Evolutionary conservation across 345 rosid genomes (phyloP), one percentile per base, ranked within the genome.

Genomic region (Cardamine resedifolia): DNA sequence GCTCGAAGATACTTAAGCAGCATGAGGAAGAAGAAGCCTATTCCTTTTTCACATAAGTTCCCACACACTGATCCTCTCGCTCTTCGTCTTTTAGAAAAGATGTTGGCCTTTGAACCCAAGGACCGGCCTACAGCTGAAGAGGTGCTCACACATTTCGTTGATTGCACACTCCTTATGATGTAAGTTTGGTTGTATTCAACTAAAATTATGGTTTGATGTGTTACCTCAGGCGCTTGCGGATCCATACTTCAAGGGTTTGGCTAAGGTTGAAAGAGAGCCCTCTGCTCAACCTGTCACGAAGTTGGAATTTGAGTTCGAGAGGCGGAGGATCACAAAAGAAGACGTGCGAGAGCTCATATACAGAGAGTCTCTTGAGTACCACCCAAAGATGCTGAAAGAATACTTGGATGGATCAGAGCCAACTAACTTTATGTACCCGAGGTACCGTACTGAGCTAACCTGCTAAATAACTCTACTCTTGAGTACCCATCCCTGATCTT

Each of bases 251-350:
- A 89, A 85, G 78, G 96, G 96, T 52, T 85, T 93, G 74, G 92
- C 98, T 64, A 90, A 81, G 83, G 92, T 89, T 49, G 98, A 93
- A 84, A 90, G 98, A 80, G 97, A 93, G 81, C 97, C 96, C 58
- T 86, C 92, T 59, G 87, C 96, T 72, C 98, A 93, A 79, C 97
- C 98, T 39, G 98, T 93, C 57, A 82, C 96, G 24, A 93, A 93
- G 83, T 78, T 93, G 91, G 98, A 93, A 77, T 93, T 93, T 79
- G 97, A 93, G 78, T 93, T 93, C 49, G 98, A 93, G 83, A 90
- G 98, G 67, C 86, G 98, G 60, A 82, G 98, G 82, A 84, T 90
- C 74, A 93, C 96, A 16, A 93, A 93, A 79, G 98, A 90, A 86
- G 97, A 93, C 57, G 97, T 93, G 27, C 77, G 97, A 68, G 98